phyloP scores from a whole-genome alignment of 257 asterid genomes.

The Scutellaria barbata region DNA sequence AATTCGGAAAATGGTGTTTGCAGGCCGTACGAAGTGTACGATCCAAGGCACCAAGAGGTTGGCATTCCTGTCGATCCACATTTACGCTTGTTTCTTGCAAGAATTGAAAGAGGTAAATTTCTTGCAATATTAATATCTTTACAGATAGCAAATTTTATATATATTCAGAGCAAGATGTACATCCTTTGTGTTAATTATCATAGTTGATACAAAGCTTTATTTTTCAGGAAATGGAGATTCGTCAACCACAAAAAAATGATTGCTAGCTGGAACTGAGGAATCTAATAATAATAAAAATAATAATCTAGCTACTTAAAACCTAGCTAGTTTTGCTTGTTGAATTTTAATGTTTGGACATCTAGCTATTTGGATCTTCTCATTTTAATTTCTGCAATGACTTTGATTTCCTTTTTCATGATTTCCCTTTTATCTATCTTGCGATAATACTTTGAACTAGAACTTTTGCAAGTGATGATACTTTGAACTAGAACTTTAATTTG shows the following conservation, averaged over 20 bases:
- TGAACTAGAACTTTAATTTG: too few relatives aligned
- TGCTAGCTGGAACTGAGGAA: background rate
- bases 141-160: background rate
- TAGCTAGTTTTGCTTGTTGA: too few relatives aligned
- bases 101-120: conserved; percentile 24
- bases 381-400: background rate
- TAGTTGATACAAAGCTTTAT: background rate
- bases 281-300: background rate
- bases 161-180: background rate
- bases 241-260: conserved; percentile 19
- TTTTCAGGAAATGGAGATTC: conserved; percentile 34
- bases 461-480: too few relatives aligned
- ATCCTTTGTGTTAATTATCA: background rate
- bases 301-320: background rate
- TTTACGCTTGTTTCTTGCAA: conserved; percentile 36
- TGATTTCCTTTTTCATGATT: background rate
- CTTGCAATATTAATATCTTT: background rate
- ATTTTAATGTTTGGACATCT: background rate
- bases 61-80: conserved; percentile 45
- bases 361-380: background rate
- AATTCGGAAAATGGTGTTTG: background rate
- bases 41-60: conserved; percentile 36
- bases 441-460: too few relatives aligned
- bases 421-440: too few relatives aligned
- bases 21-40: conserved; percentile 38